Base-by-base conservation (phyloP, 768 basidiomycete species). In the Lentinula guzmanii region DNA sequence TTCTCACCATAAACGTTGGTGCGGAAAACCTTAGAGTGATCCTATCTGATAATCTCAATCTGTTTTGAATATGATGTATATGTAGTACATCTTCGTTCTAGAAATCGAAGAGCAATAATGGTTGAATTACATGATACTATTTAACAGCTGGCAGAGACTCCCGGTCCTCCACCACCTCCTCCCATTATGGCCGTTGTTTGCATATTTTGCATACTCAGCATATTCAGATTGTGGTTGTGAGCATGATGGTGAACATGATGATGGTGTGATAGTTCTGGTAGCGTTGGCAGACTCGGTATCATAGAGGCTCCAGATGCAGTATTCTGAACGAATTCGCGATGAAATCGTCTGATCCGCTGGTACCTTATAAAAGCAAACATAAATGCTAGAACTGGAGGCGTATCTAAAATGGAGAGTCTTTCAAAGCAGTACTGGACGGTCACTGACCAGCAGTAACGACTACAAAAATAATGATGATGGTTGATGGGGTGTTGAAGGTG, bases 1-100 rank as follows among this genome's bases (percentile, higher is more conserved):
- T 16, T 67, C 62, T 35, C 67, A 68, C 46, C 65, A 65, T 15
- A 52, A 52, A 33, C 18, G 51, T 15, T 52, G 51, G 21, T 28
- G 51, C 51, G 7, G 51, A 52, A 24, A 52, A 31, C 10, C 11
- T 16, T 33, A 28, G 11, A 28, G 7, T 33, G 28, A 11, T 28
- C 9, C 21, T 16, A 28, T 52, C 7, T 52, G 24, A 24, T 52
- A 39, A 3, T 10, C 1, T 7, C 3, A 8, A 39, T 24, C 24
- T 24, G 28, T 28, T 28, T 4, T 0, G 28, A 28, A 28, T 28
- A 28, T 0, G 28, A 4, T 28, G 28, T 28, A 28, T 4, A n/a
- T n/a, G n/a, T n/a, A 28, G 3, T 0, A 24, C 24, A 24, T 28
- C 28, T 28, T 28, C 28, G 28, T 28, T 28, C 28, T 28, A 28